These are phyloP conservation scores for Candida sp. DNA, from an alignment of 1,139 yeast genomes.

Conservation along the genomic window DNA sequence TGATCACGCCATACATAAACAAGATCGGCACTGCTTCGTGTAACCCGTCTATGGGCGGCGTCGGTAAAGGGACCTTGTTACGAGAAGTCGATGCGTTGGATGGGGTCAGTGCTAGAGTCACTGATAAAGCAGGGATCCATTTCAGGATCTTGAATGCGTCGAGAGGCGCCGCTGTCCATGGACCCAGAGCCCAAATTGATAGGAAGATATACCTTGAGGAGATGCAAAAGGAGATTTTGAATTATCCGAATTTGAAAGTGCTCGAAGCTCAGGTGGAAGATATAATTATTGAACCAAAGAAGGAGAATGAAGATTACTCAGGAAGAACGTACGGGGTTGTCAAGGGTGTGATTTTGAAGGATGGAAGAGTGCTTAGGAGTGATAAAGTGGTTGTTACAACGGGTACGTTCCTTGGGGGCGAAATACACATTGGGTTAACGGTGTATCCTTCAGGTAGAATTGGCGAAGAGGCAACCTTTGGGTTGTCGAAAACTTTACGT, in stretches of 20 bases:
- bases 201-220: conserved; percentile 75
- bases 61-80: conserved; percentile 93
- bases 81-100: conserved; percentile 97
- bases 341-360: conserved; percentile 72
- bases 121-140: conserved; percentile 93
- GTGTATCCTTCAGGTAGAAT: conserved; percentile 90
- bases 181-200: conserved; percentile 97
- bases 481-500: conserved; percentile 77
- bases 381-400: conserved; percentile 86
- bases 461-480: conserved; percentile 92
- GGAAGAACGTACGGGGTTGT: conserved; percentile 51
- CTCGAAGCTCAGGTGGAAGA: conserved; percentile 85
- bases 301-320: conserved; percentile 23
- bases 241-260: conserved; percentile 65
- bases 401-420: conserved; percentile 95
- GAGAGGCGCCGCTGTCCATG: conserved; percentile 98
- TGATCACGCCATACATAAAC: conserved; percentile 75
- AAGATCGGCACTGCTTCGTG: conserved; percentile 96
- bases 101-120: conserved; percentile 84
- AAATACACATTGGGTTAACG: conserved; percentile 87
- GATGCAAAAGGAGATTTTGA: conserved; percentile 72
- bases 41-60: conserved; percentile 98
- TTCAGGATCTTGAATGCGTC: conserved; percentile 87
- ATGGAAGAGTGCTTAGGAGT: conserved; percentile 65
- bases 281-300: conserved; percentile 62